A percentile compares a stretch with the other conserved stretches of the same genome.
Conservation (phyloP, 2,329 filamentous ascomycete species). For the Fusarium continuum region DNA sequence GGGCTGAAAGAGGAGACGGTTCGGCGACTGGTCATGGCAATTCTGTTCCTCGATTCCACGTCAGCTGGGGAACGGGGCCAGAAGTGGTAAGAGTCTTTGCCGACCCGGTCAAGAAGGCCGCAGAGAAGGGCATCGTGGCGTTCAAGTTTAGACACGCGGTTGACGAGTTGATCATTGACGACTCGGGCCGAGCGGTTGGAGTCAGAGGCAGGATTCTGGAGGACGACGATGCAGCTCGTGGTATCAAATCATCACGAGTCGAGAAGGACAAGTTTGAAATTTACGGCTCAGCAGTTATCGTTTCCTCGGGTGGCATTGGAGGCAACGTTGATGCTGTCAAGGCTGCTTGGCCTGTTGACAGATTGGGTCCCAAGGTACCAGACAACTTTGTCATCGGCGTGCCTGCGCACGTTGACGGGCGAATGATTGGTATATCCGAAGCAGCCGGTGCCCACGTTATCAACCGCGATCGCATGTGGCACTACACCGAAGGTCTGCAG, state of each 20-base stretch:
- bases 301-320: conserved; percentile 68
- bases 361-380: conserved; percentile 65
- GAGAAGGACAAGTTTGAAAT: conserved; percentile 63
- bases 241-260: conserved; percentile 60
- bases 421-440: conserved; percentile 68
- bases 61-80: conserved; percentile 69
- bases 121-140: conserved; percentile 60
- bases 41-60: conserved; percentile 69
- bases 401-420: conserved; percentile 70
- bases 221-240: conserved; percentile 59
- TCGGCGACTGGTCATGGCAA: conserved; percentile 67
- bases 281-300: conserved; percentile 60
- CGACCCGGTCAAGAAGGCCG: conserved; percentile 64
- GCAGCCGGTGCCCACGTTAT: conserved; percentile 62
- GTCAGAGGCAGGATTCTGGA: conserved; percentile 64
- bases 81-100: conserved; percentile 67
- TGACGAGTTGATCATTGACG: conserved; percentile 64
- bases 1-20: conserved; percentile 69
- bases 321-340: conserved; percentile 69
- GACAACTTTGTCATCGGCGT: conserved; percentile 67
- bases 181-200: conserved; percentile 61
- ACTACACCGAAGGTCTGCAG: conserved; percentile 69
- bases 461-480: conserved; percentile 73
- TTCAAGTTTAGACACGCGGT: conserved; percentile 67
- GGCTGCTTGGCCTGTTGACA: conserved; percentile 64